Base-by-base conservation (phyloP, 2,329 filamentous ascomycete genomes). In the Botrytis hyacinthi region DNA sequence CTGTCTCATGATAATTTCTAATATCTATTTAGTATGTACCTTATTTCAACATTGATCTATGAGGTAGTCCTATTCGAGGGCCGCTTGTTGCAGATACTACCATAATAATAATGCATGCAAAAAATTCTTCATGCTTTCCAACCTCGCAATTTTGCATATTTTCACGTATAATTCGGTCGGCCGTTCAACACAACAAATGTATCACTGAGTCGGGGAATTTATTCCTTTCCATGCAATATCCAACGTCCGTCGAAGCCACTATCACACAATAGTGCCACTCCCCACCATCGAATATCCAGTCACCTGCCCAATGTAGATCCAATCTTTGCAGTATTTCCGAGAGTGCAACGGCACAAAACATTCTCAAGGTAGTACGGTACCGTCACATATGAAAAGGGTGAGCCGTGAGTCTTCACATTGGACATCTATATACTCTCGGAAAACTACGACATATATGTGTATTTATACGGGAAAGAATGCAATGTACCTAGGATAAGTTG, bases 401-500 rank as follows among this genome's bases (percentile, higher is more conserved):
- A 42, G 20, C 26, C 22, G 42, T 57, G 66, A 57, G 20, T n/a
- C 22, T 57, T 68, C 16, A 54, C 37, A 32, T 68, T 48, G 35
- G 26, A 57, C 37, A 68, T 37, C 48, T n/a, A 57, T 68, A 57
- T 40, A 14, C 66, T 44, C 48, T 69, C 10, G 35, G 46, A 29
- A 32, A 42, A 54, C 46, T 40, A 46, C 35, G 6, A 67, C 46
- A n/a, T 20, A 51, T n/a, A 51, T 37, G 16, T 37, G 16, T 29
- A 20, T 68, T 29, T 51, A 35, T 29, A 29, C 66, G 29, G 66
- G 40, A 35, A 6, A 42, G 37, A 57, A 42, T 57, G 48, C 48
- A n/a, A 68, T 68, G 66, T 69, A 69, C 66, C 66, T 42, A 57
- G 37, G 66, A 57, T 71, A 40, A 40, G 42, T 65, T 71, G 69